Base-by-base conservation (phyloP, 2,329 filamentous ascomycete genomes). In the Dactylonectria macrodidyma region DNA sequence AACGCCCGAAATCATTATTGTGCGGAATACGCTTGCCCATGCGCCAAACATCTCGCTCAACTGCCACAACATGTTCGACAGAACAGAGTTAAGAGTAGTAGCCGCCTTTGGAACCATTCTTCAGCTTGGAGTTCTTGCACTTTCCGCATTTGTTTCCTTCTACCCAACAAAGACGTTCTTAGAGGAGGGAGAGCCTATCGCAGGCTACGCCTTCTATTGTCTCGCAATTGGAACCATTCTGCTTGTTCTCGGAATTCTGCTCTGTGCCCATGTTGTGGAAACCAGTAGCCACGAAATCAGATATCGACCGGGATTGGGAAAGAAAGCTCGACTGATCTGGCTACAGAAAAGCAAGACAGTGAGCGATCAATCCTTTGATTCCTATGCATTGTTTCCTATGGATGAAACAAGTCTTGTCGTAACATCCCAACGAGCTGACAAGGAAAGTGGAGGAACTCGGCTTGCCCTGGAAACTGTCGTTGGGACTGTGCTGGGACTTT, bases 401-500 rank as follows among this genome's bases (percentile, higher is more conserved):
- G 12, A 14, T 3, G 14, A 3, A 4, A 34, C 34, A 38, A 16
- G 7, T 19, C 3, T 44, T 3, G n/a, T 57, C 10, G 44, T 34
- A 2, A 57, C 19, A 16, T 57, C 54, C 3, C 19, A 16, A 5
- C 54, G 54, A 1, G 50, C 50, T 9, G 30, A 16, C 12, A 52
- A 52, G 6, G 19, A 3, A 47, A 47, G 44, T 19, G n/a, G 9
- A 24, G 19, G n/a, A 11, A 14, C 44, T 47, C 5, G 19, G 1
- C 12, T 34, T 2, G 1, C 16, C 16, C 22, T 24, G 19, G 34
- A 50, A 51, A 10, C 57, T 12, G 12, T 34, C 5, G 2, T 50
- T 11, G 76, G 68, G 3, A 67, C 70, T 2, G 14, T 68, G 0
- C 52, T 77, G 22, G 59, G 62, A 3, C 38, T 79, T 11, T 38